Evolutionary conservation across 441 rosid species (phyloP), one percentile per base, ranked within the genome.

Genomic region (Rhodomyrtus psidioides): DNA sequence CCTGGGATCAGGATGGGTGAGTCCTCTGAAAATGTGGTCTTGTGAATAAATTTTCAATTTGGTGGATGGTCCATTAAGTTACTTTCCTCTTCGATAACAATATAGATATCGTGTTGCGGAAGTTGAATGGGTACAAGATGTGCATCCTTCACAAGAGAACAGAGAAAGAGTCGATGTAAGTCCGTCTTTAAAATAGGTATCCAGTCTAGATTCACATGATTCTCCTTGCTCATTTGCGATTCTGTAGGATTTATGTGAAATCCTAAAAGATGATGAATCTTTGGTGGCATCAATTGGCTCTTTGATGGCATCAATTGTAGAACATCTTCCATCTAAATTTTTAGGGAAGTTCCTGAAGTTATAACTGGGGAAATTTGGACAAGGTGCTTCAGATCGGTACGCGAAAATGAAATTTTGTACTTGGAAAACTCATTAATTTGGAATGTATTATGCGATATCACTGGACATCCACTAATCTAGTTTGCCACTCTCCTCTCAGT

Each of bases 1-100:
- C 95, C 82, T 93, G 98, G 97, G 95, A 96, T 90, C 99, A 96
- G 93, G 99, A 97, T 91, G 99, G 99, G 99, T 96, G 89, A 92
- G 99, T 87, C 84, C 88, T 87, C 53, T 86, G 82, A 53, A 83
- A 75, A 86, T 81, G 51, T 55, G n/a, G 46, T 39, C 54, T 56
- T 28, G 34, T 82, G 39, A 76, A n/a, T 30, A 16, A 28, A 55
- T 58, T 6, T 30, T n/a, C 30, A 12, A 44, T 86, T 28, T 44
- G 56, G 76, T n/a, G 8, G 10, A 42, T 70, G 13, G 70, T 15
- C 28, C 54, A 2, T 49, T 16, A 24, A 28, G 53, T 7, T 12
- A 62, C 49, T 21, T 39, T 44, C n/a, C 54, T 85, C 60, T 51
- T 39, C 84, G 87, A 82, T 54, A 16, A 53, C 55, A 9, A 42